Conservation (phyloP, 495 filamentous ascomycete species). For the Oidiodendron maius region DNA sequence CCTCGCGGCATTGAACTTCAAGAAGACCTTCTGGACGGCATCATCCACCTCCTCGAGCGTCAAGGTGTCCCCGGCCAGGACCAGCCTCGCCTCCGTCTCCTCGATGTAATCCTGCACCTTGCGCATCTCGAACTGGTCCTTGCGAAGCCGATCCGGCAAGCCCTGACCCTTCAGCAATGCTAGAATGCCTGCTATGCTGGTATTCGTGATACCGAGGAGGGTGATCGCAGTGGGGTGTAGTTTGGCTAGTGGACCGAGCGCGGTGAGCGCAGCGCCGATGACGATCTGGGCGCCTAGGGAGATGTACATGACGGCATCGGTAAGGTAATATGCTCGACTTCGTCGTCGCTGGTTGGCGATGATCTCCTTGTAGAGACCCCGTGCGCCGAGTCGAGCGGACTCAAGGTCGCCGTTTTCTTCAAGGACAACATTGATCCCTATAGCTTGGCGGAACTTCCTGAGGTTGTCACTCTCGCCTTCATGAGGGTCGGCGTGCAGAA, state of each 20-base stretch:
- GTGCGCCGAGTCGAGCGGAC: slow-evolving; percentile 5
- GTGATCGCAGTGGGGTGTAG: slow-evolving; percentile 20
- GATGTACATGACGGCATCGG: slow-evolving; percentile 15
- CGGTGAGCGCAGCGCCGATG: slow-evolving; percentile 27
- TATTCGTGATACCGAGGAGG: slow-evolving; percentile 27
- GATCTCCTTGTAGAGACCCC: slow-evolving; percentile 16
- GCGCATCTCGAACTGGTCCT: slow-evolving; percentile 24
- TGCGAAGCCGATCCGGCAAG: slow-evolving; percentile 25
- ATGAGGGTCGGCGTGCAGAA: slow-evolving; percentile 1
- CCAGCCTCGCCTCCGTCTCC: slow-evolving; percentile 18
- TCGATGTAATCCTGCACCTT: slow-evolving; percentile 29
- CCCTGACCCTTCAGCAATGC: slow-evolving; percentile 30
- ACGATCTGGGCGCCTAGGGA: slow-evolving; percentile 22
- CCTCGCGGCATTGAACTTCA: slow-evolving; percentile 15
- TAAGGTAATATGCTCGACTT: slow-evolving; percentile 6
- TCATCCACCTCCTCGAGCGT: slow-evolving; percentile 10
- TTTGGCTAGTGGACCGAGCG: slow-evolving; percentile 20
- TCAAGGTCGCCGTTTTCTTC: slow-evolving; percentile 10
- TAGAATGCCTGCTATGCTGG: slow-evolving; percentile 24
- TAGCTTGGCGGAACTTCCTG: slow-evolving; percentile 15
- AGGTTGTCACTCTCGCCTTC: slow-evolving; percentile 11
- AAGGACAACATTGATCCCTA: slow-evolving; percentile 12
- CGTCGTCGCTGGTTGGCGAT: slow-evolving; percentile 6
- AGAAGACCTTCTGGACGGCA: slow-evolving; percentile 12
- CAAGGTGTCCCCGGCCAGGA: slow-evolving; percentile 4